Percentiles rank a stretch among this genome's conserved stretches.
These are phyloP conservation scores for Ruellia speciosa DNA, from an alignment of 305 asterid species.

Conservation along the genomic window DNA sequence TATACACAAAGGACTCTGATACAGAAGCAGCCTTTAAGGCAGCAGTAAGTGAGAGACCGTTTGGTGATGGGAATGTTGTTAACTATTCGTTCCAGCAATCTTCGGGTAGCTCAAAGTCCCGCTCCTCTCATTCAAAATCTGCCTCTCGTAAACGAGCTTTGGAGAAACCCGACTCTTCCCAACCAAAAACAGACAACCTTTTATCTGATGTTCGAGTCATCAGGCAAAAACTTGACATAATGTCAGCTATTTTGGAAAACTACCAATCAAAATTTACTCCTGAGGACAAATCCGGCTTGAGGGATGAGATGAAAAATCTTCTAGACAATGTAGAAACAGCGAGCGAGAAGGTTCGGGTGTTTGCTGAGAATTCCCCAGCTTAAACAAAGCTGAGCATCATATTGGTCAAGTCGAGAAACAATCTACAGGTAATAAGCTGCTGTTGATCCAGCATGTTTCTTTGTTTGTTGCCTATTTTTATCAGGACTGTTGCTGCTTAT, in stretches of 20 bases:
- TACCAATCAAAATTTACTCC: slow-evolving; percentile 28
- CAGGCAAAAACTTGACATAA: slow-evolving; percentile 32
- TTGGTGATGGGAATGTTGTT: slow-evolving; percentile 25
- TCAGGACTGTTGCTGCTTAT: too few species aligned
- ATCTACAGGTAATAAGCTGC: not conserved
- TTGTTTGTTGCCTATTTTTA: too few species aligned
- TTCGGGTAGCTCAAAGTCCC: slow-evolving; percentile 23
- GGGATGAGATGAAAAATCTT: slow-evolving; percentile 35
- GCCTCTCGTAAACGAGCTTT: slow-evolving; percentile 10
- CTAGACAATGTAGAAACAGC: slow-evolving; percentile 33
- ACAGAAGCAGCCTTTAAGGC: slow-evolving; percentile 44
- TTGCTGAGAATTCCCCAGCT: slow-evolving; percentile 22
- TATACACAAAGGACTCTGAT: slow-evolving; percentile 30
- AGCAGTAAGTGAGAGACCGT: slow-evolving; percentile 36
- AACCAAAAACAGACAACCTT: slow-evolving; percentile 19
- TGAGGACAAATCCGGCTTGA: slow-evolving; percentile 35
- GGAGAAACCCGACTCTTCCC: slow-evolving; percentile 16
- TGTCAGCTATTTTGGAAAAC: slow-evolving; percentile 32
- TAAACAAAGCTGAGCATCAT: not conserved
- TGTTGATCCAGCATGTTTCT: not conserved
- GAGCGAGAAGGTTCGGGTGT: slow-evolving; percentile 35
- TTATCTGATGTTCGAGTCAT: slow-evolving; percentile 27
- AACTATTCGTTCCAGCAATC: slow-evolving; percentile 27
- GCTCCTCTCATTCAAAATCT: slow-evolving; percentile 17
- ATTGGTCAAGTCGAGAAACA: not conserved